A percentile compares a stretch with the other conserved stretches of the same genome.
Conservation (phyloP, 306 rosid species). For the Quercus glauca region DNA sequence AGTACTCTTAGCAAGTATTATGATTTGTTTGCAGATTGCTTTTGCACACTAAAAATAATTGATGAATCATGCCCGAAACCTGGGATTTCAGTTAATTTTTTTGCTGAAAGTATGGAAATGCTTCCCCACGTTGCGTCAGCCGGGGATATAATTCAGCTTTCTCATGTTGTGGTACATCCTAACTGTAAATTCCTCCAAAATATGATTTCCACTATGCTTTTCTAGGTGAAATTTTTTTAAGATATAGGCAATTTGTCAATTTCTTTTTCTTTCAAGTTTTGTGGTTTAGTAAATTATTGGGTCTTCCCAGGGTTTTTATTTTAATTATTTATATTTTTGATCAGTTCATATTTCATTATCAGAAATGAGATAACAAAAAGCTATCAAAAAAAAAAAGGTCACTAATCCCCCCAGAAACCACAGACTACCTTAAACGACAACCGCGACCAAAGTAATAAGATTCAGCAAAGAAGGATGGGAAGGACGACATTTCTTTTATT, state of each 20-base stretch:
- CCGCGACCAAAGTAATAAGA: too few relatives aligned
- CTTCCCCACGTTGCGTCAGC: slow-evolving; percentile 48
- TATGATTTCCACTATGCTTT: not conserved
- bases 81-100: slow-evolving; percentile 48
- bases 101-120: slow-evolving; percentile 30
- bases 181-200: not conserved
- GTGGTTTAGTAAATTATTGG: not conserved
- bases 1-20: slow-evolving; percentile 6
- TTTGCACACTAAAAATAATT: slow-evolving; percentile 38
- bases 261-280: not conserved
- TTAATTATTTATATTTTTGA: not conserved
- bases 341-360: not conserved
- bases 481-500: too few relatives aligned
- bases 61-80: slow-evolving; percentile 41
- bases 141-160: slow-evolving; percentile 65
- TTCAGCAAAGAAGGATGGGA: too few relatives aligned
- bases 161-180: slow-evolving; percentile 43
- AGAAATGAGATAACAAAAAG: not conserved
- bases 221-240: not conserved
- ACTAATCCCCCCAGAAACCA: too few relatives aligned
- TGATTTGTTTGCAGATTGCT: slow-evolving; percentile 52
- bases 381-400: too few relatives aligned
- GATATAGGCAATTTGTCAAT: not conserved
- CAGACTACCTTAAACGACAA: too few relatives aligned
- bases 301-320: not conserved